phyloP scores from a whole-genome alignment of 352 stramenopile genomes.

The Phytophthora chlamydospora region DNA sequence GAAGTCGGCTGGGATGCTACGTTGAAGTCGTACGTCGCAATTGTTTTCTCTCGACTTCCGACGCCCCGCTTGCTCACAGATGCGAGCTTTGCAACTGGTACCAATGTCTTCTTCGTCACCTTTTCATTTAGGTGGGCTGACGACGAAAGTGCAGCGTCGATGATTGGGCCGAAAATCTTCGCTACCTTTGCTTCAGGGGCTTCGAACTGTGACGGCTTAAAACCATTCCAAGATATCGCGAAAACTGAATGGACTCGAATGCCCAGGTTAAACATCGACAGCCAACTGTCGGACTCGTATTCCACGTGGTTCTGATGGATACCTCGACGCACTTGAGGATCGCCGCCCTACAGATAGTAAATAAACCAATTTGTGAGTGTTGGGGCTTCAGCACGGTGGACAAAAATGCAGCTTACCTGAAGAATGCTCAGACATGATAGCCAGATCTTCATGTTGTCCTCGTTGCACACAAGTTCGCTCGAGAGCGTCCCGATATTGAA shows the following conservation, averaged over 20 bases:
- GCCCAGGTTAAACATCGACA: constrained; percentile 90
- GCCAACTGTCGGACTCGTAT: constrained; percentile 89
- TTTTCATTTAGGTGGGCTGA: constrained; percentile 61
- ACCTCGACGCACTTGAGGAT: constrained; percentile 72
- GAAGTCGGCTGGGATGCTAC: constrained; percentile 66
- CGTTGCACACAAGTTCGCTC: constrained; percentile 78
- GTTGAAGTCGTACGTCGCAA: constrained; percentile 69
- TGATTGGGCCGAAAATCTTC: constrained; percentile 58
- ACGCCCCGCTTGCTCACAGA: constrained; percentile 16
- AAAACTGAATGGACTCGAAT: constrained; percentile 89
- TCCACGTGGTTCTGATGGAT: constrained; percentile 84
- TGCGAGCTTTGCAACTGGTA: constrained; percentile 41
- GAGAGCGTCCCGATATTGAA: constrained; percentile 82
- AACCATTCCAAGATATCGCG: constrained; percentile 76
- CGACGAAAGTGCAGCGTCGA: constrained; percentile 46
- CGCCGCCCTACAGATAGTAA: constrained; percentile 59
- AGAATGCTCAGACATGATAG: constrained; percentile 69
- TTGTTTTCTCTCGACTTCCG: constrained; percentile 26
- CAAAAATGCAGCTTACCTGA: constrained; percentile 44
- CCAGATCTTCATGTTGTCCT: constrained; percentile 74
- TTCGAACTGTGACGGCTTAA: constrained; percentile 49
- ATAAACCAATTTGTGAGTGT: constrained; percentile 16
- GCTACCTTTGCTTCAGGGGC: constrained; percentile 34
- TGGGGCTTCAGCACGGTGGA: not conserved
- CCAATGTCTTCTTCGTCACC: constrained; percentile 55